These are phyloP conservation scores for Tetrahymena malaccensis DNA, from an alignment of 73 alveolate genomes.

Conservation along the genomic window DNA sequence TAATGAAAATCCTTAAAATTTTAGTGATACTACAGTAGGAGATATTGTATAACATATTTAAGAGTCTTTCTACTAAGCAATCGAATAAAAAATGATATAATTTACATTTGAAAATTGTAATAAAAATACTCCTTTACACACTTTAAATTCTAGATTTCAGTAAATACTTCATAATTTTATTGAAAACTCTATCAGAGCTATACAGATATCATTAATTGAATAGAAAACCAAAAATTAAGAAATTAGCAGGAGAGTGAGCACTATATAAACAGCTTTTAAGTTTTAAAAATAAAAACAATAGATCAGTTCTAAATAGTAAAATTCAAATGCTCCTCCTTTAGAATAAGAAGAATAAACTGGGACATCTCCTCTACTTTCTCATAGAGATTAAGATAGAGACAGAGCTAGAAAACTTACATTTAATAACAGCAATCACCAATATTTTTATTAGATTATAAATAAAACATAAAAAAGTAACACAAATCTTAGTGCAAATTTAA, in stretches of 20 bases:
- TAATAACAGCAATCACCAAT: too few species aligned
- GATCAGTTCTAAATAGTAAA: too few species aligned
- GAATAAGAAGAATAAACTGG: not conserved
- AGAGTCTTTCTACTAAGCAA: not conserved
- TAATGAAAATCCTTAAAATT: not conserved
- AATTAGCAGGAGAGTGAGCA: not conserved
- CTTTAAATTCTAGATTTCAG: not conserved
- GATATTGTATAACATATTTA: not conserved
- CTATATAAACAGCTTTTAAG: not conserved
- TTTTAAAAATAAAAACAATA: not conserved
- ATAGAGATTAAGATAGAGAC: not conserved
- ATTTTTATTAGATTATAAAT: too few species aligned
- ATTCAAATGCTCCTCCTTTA: not conserved
- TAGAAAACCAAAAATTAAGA: not conserved
- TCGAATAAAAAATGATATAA: not conserved
- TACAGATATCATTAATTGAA: not conserved
- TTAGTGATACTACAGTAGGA: not conserved
- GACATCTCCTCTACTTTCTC: not conserved
- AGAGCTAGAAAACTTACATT: not conserved
- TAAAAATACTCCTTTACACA: not conserved
- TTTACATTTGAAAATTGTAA: not conserved
- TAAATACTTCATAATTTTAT: not conserved
- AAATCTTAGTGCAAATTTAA: not conserved
- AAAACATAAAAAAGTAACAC: not conserved
- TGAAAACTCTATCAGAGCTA: not conserved